A percentile compares a stretch with the other conserved stretches of the same genome.
These are phyloP conservation scores for Mucor circinelloides DNA, from an alignment of 371 early-diverging fungal genomes.

Conservation along the genomic window DNA sequence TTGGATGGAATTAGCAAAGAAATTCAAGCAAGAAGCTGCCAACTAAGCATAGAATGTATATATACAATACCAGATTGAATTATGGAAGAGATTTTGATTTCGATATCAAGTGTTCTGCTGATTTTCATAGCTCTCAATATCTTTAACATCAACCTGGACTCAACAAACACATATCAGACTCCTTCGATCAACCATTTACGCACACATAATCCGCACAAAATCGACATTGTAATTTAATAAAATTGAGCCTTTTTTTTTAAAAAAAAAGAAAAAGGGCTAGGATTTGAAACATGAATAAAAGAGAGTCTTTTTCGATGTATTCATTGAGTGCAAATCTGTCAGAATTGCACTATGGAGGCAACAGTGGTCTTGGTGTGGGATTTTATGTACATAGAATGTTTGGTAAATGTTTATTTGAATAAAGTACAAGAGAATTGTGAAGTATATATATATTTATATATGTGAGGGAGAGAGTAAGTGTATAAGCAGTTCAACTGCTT, in stretches of 20 bases:
- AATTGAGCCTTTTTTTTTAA: neutral
- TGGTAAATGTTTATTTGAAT: neutral
- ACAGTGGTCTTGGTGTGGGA: too few relatives aligned
- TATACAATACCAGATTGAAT: slow-evolving; percentile 9
- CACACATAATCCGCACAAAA: neutral
- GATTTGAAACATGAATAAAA: neutral
- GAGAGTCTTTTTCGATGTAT: too few relatives aligned
- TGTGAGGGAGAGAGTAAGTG: neutral
- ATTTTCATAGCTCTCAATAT: neutral
- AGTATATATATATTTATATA: neutral
- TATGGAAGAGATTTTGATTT: neutral
- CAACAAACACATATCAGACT: neutral
- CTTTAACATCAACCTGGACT: neutral
- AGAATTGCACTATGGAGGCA: too few relatives aligned
- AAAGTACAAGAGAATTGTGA: neutral
- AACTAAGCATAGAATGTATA: slow-evolving; percentile 2
- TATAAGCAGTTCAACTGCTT: neutral
- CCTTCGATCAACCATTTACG: neutral
- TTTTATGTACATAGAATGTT: neutral
- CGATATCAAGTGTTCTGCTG: neutral
- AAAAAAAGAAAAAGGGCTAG: neutral
- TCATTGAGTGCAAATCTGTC: too few relatives aligned
- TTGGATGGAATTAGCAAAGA: slow-evolving; percentile 56
- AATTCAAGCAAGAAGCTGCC: slow-evolving; percentile 25
- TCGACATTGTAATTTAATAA: slow-evolving; percentile 1